Conservation (phyloP, 1,284 basidiomycete species). For the Moniliella sp. region DNA sequence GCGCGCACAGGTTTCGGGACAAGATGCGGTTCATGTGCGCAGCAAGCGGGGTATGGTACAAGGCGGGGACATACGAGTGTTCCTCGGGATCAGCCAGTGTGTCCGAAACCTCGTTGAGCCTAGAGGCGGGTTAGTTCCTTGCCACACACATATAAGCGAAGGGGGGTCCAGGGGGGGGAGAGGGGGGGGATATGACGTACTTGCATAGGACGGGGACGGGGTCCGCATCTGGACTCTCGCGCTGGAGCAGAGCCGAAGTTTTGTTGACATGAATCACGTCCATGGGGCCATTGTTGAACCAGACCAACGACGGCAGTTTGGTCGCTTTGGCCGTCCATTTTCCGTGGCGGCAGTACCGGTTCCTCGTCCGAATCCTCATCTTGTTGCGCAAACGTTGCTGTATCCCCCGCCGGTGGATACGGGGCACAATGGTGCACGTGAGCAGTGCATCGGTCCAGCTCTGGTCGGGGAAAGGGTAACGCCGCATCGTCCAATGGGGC, state of each 20-base stretch:
- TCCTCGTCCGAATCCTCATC: too few relatives aligned
- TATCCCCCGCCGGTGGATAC: not conserved
- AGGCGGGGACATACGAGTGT: not conserved
- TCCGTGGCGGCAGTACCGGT: not conserved
- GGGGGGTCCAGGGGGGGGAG: too few relatives aligned
- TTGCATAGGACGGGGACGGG: not conserved
- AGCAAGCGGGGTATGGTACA: too few relatives aligned
- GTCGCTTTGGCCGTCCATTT: not conserved
- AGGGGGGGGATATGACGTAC: too few relatives aligned
- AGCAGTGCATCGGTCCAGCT: too few relatives aligned
- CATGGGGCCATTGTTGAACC: constrained; percentile 7
- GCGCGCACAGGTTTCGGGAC: too few relatives aligned
- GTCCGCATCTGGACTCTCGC: constrained; percentile 1
- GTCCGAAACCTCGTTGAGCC: too few relatives aligned
- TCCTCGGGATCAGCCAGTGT: not conserved
- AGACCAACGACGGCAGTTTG: not conserved
- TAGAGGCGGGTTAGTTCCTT: too few relatives aligned
- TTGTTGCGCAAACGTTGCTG: not conserved
- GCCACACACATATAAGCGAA: too few relatives aligned
- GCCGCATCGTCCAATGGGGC: constrained; percentile 3
- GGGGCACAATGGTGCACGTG: too few relatives aligned
- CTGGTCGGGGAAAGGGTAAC: too few relatives aligned
- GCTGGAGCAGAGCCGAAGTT: constrained; percentile 24
- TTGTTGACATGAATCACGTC: constrained; percentile 20
- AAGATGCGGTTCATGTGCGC: too few relatives aligned